Evolutionary conservation across 305 asterid genomes (phyloP).

Genomic region (Salvia sclarea): DNA sequence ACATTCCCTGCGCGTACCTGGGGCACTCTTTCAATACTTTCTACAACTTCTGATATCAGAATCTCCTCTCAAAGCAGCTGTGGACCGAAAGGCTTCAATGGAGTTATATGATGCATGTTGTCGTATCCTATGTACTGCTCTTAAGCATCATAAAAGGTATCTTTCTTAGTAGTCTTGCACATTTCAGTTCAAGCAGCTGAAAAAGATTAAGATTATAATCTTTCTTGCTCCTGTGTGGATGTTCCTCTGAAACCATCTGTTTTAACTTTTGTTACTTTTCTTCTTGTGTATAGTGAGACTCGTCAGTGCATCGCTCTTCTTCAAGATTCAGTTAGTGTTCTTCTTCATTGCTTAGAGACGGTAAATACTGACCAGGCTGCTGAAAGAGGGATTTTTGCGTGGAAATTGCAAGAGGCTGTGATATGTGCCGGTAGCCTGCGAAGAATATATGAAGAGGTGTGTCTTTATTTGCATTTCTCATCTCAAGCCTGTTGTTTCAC

Average conservation of each 20-base stretch:
- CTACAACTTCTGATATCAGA: slow-evolving; percentile 54
- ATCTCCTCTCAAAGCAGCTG: slow-evolving; percentile 35
- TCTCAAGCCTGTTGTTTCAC: background rate
- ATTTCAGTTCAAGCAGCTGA: slow-evolving; percentile 20
- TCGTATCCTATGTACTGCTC: slow-evolving; percentile 65
- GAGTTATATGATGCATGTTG: slow-evolving; percentile 83
- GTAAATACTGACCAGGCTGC: slow-evolving; percentile 40
- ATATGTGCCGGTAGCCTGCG: slow-evolving; percentile 76
- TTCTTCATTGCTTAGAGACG: slow-evolving; percentile 81
- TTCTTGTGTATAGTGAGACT: slow-evolving; percentile 57
- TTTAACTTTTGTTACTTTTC: slow-evolving; percentile 26
- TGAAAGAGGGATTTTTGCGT: slow-evolving; percentile 41
- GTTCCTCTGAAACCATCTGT: slow-evolving; percentile 14
- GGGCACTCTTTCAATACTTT: slow-evolving; percentile 64
- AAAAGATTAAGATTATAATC: slow-evolving; percentile 1
- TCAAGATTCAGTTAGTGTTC: slow-evolving; percentile 71
- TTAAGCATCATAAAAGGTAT: slow-evolving; percentile 80
- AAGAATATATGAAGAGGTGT: slow-evolving; percentile 95
- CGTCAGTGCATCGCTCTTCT: slow-evolving; percentile 66
- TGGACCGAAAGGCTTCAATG: slow-evolving; percentile 52
- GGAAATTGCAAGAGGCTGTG: slow-evolving; percentile 78
- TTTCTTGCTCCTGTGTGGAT: background rate
- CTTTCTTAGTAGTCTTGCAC: slow-evolving; percentile 11
- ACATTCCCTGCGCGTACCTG: slow-evolving; percentile 73
- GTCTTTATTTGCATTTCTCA: slow-evolving; percentile 26